phyloP scores from a whole-genome alignment of 148 eudicot genomes.

The Vaccinium corymbosum region DNA sequence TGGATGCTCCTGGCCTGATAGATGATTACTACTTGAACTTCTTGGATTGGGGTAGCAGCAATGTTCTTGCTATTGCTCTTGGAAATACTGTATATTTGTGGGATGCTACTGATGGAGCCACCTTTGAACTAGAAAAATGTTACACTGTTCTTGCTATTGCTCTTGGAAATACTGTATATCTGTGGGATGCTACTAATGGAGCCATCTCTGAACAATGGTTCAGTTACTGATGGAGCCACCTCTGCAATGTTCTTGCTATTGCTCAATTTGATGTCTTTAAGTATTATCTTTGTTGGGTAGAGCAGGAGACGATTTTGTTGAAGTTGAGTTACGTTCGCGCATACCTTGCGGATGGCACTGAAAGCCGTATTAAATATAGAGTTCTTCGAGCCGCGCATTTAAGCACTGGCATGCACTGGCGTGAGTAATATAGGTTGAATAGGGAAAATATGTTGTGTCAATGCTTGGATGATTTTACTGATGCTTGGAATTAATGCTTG shows the following conservation, averaged over 20 bases:
- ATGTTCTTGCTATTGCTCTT: conserved; percentile 87
- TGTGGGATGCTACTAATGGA: conserved; percentile 89
- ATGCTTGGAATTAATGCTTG: too few relatives aligned
- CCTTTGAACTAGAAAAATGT: conserved; percentile 48
- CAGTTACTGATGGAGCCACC: conserved; percentile 59
- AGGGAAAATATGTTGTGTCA: too few relatives aligned
- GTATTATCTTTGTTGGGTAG: too few relatives aligned
- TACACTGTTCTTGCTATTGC: conserved; percentile 67
- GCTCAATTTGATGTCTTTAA: too few relatives aligned
- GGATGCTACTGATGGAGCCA: conserved; percentile 81
- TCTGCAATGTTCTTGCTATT: conserved; percentile 67
- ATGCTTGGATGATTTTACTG: too few relatives aligned
- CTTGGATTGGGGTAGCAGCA: conserved; percentile 85
- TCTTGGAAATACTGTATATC: conserved; percentile 76
- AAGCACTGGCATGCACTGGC: too few relatives aligned
- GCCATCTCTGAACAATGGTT: conserved; percentile 66
- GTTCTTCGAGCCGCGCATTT: too few relatives aligned
- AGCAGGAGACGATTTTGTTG: too few relatives aligned
- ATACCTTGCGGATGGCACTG: too few relatives aligned
- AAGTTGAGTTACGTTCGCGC: too few relatives aligned
- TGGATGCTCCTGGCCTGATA: conserved; percentile 80
- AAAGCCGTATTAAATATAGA: too few relatives aligned
- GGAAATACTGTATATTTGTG: conserved; percentile 78
- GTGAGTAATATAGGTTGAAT: too few relatives aligned
- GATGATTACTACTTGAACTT: conserved; percentile 89